Conservation (phyloP, 2,329 filamentous ascomycete genomes). For the Sporothrix pallida region DNA sequence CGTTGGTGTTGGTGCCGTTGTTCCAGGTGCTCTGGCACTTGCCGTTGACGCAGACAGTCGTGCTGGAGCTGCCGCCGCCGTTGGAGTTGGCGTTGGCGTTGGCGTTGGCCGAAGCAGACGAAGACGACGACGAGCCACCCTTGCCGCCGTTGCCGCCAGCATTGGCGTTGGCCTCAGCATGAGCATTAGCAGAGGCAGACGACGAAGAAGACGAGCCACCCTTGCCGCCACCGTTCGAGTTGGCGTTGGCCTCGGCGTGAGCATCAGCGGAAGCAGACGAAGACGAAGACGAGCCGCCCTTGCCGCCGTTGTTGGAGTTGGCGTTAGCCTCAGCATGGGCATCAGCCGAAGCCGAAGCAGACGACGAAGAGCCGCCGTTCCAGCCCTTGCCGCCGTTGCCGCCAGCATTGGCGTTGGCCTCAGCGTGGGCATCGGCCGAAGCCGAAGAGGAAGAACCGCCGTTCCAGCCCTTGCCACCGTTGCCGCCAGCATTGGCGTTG, state of each 20-base stretch:
- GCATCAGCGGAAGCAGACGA: neutral
- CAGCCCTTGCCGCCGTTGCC: neutral
- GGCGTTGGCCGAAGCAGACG: slow-evolving; percentile 10
- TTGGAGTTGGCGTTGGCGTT: slow-evolving; percentile 31
- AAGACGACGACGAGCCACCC: neutral
- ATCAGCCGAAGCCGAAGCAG: slow-evolving; percentile 16
- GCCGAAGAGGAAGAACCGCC: neutral
- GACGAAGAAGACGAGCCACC: neutral
- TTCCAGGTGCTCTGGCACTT: no score
- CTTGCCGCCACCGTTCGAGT: neutral
- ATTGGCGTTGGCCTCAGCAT: slow-evolving; percentile 18
- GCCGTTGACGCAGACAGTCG: neutral
- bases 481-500: slow-evolving; percentile 9
- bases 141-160: neutral
- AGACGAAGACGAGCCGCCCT: neutral
- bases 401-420: slow-evolving; percentile 15
- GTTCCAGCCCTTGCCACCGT: neutral
- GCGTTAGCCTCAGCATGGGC: neutral
- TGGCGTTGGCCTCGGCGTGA: slow-evolving; percentile 10
- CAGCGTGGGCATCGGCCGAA: slow-evolving; percentile 5
- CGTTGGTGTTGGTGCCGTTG: neutral
- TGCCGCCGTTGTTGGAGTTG: neutral
- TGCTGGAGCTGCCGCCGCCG: slow-evolving; percentile 8
- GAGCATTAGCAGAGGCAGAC: slow-evolving; percentile 5
- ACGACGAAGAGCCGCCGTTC: neutral